phyloP scores from a whole-genome alignment of 306 rosid species.

The Amphicarpaea edgeworthii region DNA sequence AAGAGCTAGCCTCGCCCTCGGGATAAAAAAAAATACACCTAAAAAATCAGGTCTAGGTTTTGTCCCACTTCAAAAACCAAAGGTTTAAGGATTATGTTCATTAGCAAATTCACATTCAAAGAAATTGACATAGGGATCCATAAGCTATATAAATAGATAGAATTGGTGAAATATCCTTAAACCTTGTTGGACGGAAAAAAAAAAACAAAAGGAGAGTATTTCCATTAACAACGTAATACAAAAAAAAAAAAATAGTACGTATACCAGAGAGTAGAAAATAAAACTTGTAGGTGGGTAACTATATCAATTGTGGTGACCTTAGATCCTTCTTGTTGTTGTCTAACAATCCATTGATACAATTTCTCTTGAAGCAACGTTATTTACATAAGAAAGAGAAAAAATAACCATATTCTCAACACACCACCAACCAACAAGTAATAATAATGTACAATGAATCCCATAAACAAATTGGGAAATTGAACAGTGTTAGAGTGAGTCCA shows the following conservation, averaged over 20 bases:
- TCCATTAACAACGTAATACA: neutral
- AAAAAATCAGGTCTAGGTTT: neutral
- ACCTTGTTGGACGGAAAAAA: neutral
- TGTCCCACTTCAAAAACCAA: constrained; percentile 10
- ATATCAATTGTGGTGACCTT: constrained; percentile 61
- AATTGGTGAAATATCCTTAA: neutral
- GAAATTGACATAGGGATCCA: constrained; percentile 7
- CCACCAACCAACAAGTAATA: too few relatives aligned
- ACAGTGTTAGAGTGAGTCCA: neutral
- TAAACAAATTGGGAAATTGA: constrained; percentile 19
- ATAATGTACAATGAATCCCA: too few relatives aligned
- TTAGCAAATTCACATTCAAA: constrained; percentile 29
- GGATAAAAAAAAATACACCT: too few relatives aligned
- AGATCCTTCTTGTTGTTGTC: constrained; percentile 73
- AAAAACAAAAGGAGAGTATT: neutral
- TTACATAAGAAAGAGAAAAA: neutral
- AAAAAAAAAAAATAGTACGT: neutral
- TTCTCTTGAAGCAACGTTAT: constrained; percentile 56
- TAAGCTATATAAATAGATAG: constrained; percentile 2
- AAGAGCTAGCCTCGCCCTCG: too few relatives aligned
- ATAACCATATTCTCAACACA: neutral
- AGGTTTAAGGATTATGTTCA: neutral
- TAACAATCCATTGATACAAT: constrained; percentile 70
- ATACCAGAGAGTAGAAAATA: constrained; percentile 36
- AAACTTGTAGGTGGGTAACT: constrained; percentile 66